Evolutionary conservation across 495 filamentous ascomycete genomes (phyloP).

Genomic region (Aspergillus wentii): DNA sequence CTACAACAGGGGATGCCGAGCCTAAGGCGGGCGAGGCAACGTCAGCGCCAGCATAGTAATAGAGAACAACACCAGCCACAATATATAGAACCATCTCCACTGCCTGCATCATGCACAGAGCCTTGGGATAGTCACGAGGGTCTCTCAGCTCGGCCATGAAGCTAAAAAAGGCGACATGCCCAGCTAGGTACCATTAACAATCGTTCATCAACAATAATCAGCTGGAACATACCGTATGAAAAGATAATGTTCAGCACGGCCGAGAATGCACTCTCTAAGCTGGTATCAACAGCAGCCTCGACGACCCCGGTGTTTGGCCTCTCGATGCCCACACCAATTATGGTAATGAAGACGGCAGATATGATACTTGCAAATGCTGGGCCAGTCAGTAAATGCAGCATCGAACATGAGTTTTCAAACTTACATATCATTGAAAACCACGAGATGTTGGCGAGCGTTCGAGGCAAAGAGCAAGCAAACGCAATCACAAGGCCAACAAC

Average conservation of each 20-base stretch:
- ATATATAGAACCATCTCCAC: conserved; percentile 55
- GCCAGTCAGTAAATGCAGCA: background rate
- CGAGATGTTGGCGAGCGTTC: conserved; percentile 48
- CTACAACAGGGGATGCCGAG: conserved; percentile 47
- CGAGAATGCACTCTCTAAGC: conserved; percentile 10
- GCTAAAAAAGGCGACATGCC: conserved; percentile 59
- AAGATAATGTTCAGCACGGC: conserved; percentile 22
- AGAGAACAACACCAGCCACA: conserved; percentile 36
- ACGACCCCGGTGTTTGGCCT: conserved; percentile 11
- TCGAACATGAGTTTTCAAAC: too few relatives aligned
- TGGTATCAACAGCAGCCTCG: conserved; percentile 10
- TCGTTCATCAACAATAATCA: background rate
- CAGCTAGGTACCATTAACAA: conserved; percentile 22
- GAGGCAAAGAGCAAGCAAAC: conserved; percentile 54
- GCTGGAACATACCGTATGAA: conserved; percentile 19
- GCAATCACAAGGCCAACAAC: conserved; percentile 54
- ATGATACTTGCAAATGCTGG: conserved; percentile 55
- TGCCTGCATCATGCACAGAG: conserved; percentile 49
- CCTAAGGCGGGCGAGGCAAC: conserved; percentile 62
- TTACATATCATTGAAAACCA: conserved; percentile 51
- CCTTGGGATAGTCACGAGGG: conserved; percentile 51
- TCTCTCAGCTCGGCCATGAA: conserved; percentile 66
- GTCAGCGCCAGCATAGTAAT: conserved; percentile 53
- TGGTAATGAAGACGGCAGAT: conserved; percentile 60
- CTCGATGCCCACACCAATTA: conserved; percentile 53